phyloP scores from a whole-genome alignment of 768 basidiomycete species.

The Mycena metata region DNA sequence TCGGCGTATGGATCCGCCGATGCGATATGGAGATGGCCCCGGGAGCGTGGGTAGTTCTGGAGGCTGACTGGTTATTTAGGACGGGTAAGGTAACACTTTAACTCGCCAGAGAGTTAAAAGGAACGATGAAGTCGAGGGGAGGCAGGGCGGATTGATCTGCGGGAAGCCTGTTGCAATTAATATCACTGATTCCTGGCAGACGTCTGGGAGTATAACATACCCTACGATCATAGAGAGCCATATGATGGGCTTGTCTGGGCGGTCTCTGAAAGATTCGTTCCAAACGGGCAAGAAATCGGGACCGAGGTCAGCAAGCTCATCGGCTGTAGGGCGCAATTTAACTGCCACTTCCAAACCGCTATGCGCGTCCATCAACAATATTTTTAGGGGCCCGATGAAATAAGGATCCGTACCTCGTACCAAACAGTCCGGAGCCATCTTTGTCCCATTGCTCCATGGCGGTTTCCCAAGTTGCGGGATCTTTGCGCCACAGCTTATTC shows the following conservation, averaged over 20 bases:
- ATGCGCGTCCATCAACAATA: not conserved
- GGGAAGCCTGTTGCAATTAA: slow-evolving; percentile 15
- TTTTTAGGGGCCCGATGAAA: not conserved
- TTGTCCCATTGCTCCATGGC: slow-evolving; percentile 45
- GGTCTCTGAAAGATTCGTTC: slow-evolving; percentile 49
- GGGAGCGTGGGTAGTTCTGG: slow-evolving; percentile 51
- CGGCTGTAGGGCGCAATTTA: slow-evolving; percentile 54
- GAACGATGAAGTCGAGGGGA: slow-evolving; percentile 40
- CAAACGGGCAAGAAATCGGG: slow-evolving; percentile 49
- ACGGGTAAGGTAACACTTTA: not conserved
- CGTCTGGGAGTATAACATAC: slow-evolving; percentile 37
- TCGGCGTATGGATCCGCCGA: slow-evolving; percentile 46
- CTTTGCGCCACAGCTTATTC: slow-evolving; percentile 28
- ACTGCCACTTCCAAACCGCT: slow-evolving; percentile 55
- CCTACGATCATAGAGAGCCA: slow-evolving; percentile 46
- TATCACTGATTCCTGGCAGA: not conserved
- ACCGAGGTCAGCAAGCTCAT: slow-evolving; percentile 54
- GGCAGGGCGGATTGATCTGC: slow-evolving; percentile 29
- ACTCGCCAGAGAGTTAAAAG: slow-evolving; percentile 43
- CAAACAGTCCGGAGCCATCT: slow-evolving; percentile 51
- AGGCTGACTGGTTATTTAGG: not conserved
- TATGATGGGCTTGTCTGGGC: slow-evolving; percentile 57
- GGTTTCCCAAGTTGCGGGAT: slow-evolving; percentile 25
- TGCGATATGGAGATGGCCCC: slow-evolving; percentile 53
- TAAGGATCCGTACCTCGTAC: slow-evolving; percentile 52